phyloP scores from a whole-genome alignment of 352 stramenopile genomes.

The Aphanomyces stellatus region DNA sequence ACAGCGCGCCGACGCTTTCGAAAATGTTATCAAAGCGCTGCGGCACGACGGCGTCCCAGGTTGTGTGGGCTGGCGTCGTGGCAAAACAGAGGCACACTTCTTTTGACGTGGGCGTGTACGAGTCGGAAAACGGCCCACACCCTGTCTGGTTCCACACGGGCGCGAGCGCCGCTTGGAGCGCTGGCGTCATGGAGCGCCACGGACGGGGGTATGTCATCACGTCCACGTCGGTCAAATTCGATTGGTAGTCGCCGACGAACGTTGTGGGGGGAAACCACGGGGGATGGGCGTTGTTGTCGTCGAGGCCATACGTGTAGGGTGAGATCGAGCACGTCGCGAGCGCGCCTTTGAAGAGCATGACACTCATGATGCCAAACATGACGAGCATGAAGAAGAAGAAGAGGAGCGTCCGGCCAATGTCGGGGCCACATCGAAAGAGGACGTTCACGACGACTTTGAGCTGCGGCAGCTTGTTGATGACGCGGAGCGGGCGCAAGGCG shows the following conservation, averaged over 20 bases:
- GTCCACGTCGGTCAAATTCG: background rate
- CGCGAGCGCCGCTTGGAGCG: slow-evolving; percentile 42
- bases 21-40: slow-evolving; percentile 84
- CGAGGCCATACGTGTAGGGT: slow-evolving; percentile 12
- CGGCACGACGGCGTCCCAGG: slow-evolving; percentile 38
- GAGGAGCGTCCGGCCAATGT: slow-evolving; percentile 73
- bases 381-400: slow-evolving; percentile 87
- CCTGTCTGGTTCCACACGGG: slow-evolving; percentile 26
- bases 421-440: slow-evolving; percentile 82
- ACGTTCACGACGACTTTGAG: slow-evolving; percentile 89
- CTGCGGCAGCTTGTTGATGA: slow-evolving; percentile 81
- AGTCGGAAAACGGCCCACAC: slow-evolving; percentile 31
- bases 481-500: slow-evolving; percentile 84
- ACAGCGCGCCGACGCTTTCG: slow-evolving; percentile 73
- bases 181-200: slow-evolving; percentile 29
- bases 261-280: slow-evolving; percentile 12
- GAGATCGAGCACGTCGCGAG: slow-evolving; percentile 63
- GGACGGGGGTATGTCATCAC: slow-evolving; percentile 28
- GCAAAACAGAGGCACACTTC: slow-evolving; percentile 62
- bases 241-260: background rate
- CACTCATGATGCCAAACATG: slow-evolving; percentile 93
- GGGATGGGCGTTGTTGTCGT: slow-evolving; percentile 31
- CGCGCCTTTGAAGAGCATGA: slow-evolving; percentile 90
- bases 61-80: slow-evolving; percentile 20
- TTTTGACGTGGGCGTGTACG: slow-evolving; percentile 33